These are phyloP conservation scores for Macrotyloma uniflorum DNA, from an alignment of 306 rosid species.

Conservation along the genomic window DNA sequence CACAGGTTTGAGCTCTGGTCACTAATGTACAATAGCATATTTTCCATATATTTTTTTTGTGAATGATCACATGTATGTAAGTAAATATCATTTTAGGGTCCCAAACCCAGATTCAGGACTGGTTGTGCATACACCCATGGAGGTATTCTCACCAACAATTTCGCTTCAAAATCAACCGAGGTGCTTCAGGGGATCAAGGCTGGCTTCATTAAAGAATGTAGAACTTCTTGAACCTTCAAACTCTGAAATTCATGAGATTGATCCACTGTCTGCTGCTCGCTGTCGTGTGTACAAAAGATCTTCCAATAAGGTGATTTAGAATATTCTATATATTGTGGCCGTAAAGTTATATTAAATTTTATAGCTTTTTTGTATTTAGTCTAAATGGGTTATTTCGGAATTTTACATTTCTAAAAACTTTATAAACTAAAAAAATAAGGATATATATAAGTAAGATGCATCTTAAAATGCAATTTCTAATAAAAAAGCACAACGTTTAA, in stretches of 20 bases:
- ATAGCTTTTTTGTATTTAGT: too few relatives aligned
- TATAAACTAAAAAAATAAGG: too few relatives aligned
- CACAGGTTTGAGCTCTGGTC: constrained; percentile 68
- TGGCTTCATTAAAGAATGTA: constrained; percentile 54
- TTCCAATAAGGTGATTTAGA: constrained; percentile 56
- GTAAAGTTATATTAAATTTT: constrained; percentile 18
- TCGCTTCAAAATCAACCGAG: constrained; percentile 66
- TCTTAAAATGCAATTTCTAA: too few relatives aligned
- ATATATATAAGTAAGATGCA: too few relatives aligned
- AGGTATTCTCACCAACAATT: constrained; percentile 69
- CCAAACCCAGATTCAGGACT: constrained; percentile 81
- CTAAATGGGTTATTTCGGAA: too few relatives aligned
- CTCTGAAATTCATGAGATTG: constrained; percentile 54
- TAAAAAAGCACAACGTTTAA: too few relatives aligned
- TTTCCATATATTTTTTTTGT: background rate
- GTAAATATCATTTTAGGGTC: constrained; percentile 48
- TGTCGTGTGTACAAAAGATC: constrained; percentile 65
- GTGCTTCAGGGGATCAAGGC: constrained; percentile 69
- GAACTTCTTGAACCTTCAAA: constrained; percentile 57
- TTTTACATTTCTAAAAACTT: too few relatives aligned
- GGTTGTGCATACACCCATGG: constrained; percentile 63
- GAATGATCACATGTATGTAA: constrained; percentile 2
- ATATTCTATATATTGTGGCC: background rate
- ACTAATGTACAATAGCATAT: constrained; percentile 1
- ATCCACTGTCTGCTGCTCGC: constrained; percentile 76